A percentile compares a stretch with the other conserved stretches of the same genome.
Evolutionary conservation across 140 eudicot genomes (phyloP).

Genomic region (Erigeron philadelphicus): DNA sequence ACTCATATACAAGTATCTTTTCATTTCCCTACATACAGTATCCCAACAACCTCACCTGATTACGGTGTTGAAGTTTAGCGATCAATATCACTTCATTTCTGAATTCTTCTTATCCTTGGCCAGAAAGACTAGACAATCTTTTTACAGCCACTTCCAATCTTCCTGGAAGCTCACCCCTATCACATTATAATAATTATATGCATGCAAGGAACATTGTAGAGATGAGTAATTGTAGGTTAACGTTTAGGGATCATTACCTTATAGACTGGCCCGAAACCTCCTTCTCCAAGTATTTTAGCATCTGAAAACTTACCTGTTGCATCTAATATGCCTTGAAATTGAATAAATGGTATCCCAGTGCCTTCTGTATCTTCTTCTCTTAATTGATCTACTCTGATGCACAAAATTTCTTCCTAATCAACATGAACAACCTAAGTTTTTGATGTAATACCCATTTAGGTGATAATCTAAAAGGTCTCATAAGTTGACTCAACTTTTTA

Average conservation of each 20-base stretch:
- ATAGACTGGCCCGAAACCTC: slow-evolving; percentile 56
- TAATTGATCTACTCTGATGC: slow-evolving; percentile 13
- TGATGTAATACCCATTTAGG: not conserved
- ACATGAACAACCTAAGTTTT: not conserved
- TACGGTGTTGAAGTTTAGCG: slow-evolving; percentile 58
- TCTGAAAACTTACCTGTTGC: slow-evolving; percentile 44
- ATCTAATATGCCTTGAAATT: slow-evolving; percentile 31
- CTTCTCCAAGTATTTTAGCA: slow-evolving; percentile 47
- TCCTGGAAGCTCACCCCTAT: slow-evolving; percentile 41
- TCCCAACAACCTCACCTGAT: slow-evolving; percentile 51
- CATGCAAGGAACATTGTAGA: no score
- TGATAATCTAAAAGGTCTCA: not conserved
- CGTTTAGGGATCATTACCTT: slow-evolving; percentile 28
- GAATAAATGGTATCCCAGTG: slow-evolving; percentile 32
- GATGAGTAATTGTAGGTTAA: not conserved
- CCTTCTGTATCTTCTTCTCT: slow-evolving; percentile 24
- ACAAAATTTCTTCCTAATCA: slow-evolving; percentile 9
- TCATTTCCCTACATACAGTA: slow-evolving; percentile 45
- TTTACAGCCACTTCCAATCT: slow-evolving; percentile 49
- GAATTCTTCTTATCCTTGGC: slow-evolving; percentile 49
- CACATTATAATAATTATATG: not conserved
- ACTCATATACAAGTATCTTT: slow-evolving; percentile 43
- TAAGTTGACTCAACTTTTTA: not conserved
- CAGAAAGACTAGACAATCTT: slow-evolving; percentile 44
- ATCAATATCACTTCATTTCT: slow-evolving; percentile 43